A percentile compares a stretch with the other conserved stretches of the same genome.
These are phyloP conservation scores for Diaporthe eres DNA, from an alignment of 2,329 filamentous ascomycete species.

Conservation along the genomic window DNA sequence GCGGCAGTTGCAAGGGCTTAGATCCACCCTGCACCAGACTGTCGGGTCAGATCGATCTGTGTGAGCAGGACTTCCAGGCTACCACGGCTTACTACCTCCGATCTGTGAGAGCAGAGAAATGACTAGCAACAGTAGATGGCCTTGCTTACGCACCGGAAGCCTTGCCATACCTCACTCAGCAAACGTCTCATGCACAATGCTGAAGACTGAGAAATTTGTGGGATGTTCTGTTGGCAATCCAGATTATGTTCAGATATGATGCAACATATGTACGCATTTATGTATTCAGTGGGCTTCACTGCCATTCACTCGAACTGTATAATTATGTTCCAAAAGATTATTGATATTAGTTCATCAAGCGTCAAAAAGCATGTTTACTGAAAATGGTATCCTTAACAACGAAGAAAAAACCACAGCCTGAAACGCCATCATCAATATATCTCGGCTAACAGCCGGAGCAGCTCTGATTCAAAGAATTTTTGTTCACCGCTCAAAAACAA, in stretches of 20 bases:
- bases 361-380: constrained; percentile 36
- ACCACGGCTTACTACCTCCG: not conserved
- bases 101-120: not conserved
- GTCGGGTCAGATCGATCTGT: constrained; percentile 28
- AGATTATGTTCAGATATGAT: not conserved
- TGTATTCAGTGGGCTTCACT: not conserved
- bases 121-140: not conserved
- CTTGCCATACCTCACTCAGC: not conserved
- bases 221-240: too few species aligned
- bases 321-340: not conserved
- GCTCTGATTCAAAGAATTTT: not conserved
- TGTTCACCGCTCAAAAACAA: not conserved
- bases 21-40: constrained; percentile 26
- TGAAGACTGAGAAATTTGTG: not conserved
- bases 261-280: too few species aligned
- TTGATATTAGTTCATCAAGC: constrained; percentile 14
- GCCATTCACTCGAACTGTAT: not conserved
- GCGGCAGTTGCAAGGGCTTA: constrained; percentile 24
- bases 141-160: not conserved
- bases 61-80: not conserved
- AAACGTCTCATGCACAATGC: not conserved
- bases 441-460: not conserved
- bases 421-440: constrained; percentile 21
- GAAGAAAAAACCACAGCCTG: not conserved
- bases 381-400: constrained; percentile 42